phyloP scores from a whole-genome alignment of 2,329 filamentous ascomycete species.

The Knufia petricola region DNA sequence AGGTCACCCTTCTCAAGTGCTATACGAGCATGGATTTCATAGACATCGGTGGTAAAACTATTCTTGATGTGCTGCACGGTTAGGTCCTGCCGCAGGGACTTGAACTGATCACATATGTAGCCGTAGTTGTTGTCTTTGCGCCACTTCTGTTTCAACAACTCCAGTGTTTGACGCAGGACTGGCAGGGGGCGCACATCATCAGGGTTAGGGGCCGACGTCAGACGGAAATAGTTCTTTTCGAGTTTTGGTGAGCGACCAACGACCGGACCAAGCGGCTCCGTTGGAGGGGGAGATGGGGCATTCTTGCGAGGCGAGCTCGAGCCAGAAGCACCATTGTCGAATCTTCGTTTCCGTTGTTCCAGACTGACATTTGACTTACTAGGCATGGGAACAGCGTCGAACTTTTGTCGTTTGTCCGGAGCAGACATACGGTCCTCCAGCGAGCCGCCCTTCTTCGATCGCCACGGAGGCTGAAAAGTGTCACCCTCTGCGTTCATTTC shows the following conservation, averaged over 20 bases:
- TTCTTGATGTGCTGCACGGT: constrained; percentile 96
- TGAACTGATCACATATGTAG: constrained; percentile 99
- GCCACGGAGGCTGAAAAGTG: constrained; percentile 60
- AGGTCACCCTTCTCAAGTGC: constrained; percentile 96
- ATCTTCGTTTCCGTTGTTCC: constrained; percentile 83
- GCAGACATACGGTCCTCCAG: constrained; percentile 66
- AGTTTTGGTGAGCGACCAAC: constrained; percentile 74
- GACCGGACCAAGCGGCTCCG: constrained; percentile 54
- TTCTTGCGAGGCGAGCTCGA: constrained; percentile 32
- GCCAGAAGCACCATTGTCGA: constrained; percentile 49
- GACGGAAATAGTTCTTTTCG: constrained; percentile 89
- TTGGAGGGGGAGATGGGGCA: constrained; percentile 35
- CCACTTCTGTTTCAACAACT: constrained; percentile 90
- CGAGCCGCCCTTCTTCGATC: constrained; percentile 45
- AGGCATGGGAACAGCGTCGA: constrained; percentile 44
- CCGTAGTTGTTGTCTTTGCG: constrained; percentile 84
- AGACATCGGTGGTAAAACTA: constrained; percentile 90
- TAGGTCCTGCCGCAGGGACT: constrained; percentile 93
- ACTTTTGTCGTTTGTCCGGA: constrained; percentile 42
- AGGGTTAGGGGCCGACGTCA: constrained; percentile 81
- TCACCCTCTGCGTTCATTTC: constrained; percentile 48
- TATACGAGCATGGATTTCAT: constrained; percentile 95
- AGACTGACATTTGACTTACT: constrained; percentile 86
- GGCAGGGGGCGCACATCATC: constrained; percentile 76
- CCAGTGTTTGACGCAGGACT: constrained; percentile 73